These are phyloP conservation scores for Sarocladiaceae sp. DNA, from an alignment of 2,329 filamentous ascomycete genomes.

Conservation along the genomic window DNA sequence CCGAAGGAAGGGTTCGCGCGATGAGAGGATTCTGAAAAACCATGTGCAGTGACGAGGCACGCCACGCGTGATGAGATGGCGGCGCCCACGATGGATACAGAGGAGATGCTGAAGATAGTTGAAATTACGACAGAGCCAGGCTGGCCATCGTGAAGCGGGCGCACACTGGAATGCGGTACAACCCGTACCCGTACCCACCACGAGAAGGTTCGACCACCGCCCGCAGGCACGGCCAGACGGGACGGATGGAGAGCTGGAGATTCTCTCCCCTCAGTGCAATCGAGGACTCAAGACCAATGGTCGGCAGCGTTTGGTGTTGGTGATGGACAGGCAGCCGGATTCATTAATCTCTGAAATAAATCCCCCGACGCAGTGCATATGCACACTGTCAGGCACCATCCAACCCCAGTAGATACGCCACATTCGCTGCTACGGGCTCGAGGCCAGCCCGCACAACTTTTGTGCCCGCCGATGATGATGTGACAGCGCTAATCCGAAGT, in stretches of 20 bases:
- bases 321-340: not conserved
- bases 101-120: no score
- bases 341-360: slow-evolving; percentile 4
- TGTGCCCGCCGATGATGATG: not conserved
- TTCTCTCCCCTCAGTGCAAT: no score
- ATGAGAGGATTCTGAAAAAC: not conserved
- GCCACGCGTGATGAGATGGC: no score
- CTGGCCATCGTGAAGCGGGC: not conserved
- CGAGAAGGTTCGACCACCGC: not conserved
- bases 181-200: slow-evolving; percentile 7
- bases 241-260: not conserved
- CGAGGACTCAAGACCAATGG: no score
- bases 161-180: slow-evolving; percentile 4
- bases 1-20: not conserved
- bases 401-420: not conserved
- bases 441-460: not conserved
- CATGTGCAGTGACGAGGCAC: not conserved
- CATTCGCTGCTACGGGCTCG: not conserved
- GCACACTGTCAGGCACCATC: not conserved
- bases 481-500: not conserved
- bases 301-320: not conserved
- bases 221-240: not conserved
- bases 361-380: slow-evolving; percentile 5
- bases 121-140: no score
- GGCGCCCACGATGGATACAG: no score